Evolutionary conservation across 2,329 filamentous ascomycete genomes (phyloP).

Genomic region (Alternaria ethzedia): DNA sequence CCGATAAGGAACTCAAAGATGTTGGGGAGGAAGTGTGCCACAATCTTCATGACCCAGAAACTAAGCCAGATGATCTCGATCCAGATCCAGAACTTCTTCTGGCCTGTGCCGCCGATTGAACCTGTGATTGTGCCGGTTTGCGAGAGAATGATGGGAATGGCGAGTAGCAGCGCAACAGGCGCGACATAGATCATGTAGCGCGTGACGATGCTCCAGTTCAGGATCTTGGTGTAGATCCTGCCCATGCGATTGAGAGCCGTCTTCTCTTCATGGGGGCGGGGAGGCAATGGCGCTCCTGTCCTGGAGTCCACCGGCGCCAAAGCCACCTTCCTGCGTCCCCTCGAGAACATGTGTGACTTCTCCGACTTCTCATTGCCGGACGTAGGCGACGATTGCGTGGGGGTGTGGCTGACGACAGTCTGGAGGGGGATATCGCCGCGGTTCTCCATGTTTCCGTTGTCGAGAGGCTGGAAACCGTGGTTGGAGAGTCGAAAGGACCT

Average conservation of each 20-base stretch:
- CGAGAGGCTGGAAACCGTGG: constrained; percentile 46
- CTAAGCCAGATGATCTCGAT: constrained; percentile 69
- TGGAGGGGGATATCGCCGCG: constrained; percentile 67
- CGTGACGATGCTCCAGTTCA: constrained; percentile 68
- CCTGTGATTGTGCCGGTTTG: constrained; percentile 51
- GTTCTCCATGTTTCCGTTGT: constrained; percentile 49
- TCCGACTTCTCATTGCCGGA: constrained; percentile 45
- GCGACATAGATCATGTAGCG: constrained; percentile 69
- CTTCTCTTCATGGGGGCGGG: constrained; percentile 58
- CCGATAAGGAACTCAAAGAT: constrained; percentile 67
- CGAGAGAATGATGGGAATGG: constrained; percentile 69
- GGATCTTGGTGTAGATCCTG: constrained; percentile 64
- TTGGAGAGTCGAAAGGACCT: constrained; percentile 44
- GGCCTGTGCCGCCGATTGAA: constrained; percentile 61
- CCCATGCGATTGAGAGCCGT: constrained; percentile 64
- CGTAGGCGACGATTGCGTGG: constrained; percentile 40
- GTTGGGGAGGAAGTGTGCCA: constrained; percentile 64
- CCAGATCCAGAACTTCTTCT: constrained; percentile 70
- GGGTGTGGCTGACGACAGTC: constrained; percentile 58
- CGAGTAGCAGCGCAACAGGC: constrained; percentile 63
- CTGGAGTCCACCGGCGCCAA: constrained; percentile 38
- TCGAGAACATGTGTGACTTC: constrained; percentile 48
- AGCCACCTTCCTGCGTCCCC: constrained; percentile 39
- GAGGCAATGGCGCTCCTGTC: constrained; percentile 28
- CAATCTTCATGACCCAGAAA: constrained; percentile 67